Conservation (phyloP, 2,329 filamentous ascomycete species). For the Cercospora brassicicola region DNA sequence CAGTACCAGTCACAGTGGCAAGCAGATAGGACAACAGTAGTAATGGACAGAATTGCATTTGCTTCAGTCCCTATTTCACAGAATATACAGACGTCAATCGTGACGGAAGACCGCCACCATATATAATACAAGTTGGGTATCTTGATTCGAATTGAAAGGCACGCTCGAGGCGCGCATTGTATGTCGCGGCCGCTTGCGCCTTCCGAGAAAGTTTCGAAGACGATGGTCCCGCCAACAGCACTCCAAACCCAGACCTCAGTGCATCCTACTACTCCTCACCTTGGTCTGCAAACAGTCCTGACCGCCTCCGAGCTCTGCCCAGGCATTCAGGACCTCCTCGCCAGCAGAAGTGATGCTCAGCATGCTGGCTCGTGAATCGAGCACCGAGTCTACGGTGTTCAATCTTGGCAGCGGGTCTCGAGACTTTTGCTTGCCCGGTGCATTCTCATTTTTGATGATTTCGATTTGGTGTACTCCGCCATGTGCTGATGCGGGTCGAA, state of each 20-base stretch:
- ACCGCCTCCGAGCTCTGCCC: conserved; percentile 48
- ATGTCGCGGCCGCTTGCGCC: background rate
- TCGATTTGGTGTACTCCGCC: conserved; percentile 12
- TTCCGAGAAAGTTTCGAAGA: background rate
- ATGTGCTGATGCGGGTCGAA: background rate
- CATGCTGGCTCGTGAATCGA: conserved; percentile 25
- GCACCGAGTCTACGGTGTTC: conserved; percentile 20
- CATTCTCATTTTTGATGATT: conserved; percentile 1
- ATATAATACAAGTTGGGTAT: conserved; percentile 7
- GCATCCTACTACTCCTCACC: conserved; percentile 1
- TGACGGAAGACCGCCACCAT: background rate
- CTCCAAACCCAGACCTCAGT: background rate
- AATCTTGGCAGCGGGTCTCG: conserved; percentile 11
- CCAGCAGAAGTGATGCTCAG: conserved; percentile 43
- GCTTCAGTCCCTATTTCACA: background rate
- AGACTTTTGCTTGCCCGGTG: conserved; percentile 5
- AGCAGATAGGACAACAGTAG: background rate
- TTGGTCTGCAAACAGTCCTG: conserved; percentile 18
- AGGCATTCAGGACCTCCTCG: conserved; percentile 50
- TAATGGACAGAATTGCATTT: background rate
- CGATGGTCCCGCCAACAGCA: background rate
- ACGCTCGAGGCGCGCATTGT: background rate
- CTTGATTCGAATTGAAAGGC: background rate
- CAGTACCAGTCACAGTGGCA: background rate
- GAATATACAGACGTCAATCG: background rate